Percentiles rank a stretch among this genome's conserved stretches.
Evolutionary conservation across 208 protist genomes (phyloP).

Genomic region (Leishmania braziliensis): DNA sequence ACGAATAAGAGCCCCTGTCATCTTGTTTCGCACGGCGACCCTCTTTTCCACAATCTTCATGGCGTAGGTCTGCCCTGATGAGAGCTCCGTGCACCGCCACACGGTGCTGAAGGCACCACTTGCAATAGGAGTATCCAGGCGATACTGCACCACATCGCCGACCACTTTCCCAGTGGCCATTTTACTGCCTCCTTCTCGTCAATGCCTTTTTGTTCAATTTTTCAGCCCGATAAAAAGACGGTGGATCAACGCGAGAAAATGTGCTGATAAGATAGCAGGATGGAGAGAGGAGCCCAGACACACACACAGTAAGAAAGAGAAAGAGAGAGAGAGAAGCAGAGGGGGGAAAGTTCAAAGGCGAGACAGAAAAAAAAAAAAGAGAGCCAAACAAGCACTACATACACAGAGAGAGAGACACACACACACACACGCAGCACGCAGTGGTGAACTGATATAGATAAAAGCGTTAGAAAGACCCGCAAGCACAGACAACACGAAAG

Average conservation of each 20-base stretch:
- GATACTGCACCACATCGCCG: conserved; percentile 58
- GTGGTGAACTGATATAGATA: not conserved
- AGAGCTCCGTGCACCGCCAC: conserved; percentile 65
- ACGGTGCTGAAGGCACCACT: conserved; percentile 84
- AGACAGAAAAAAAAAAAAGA: conserved; percentile 19
- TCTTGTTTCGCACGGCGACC: conserved; percentile 44
- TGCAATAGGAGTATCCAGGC: conserved; percentile 56
- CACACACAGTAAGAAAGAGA: not conserved
- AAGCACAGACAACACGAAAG: not conserved
- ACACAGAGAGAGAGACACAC: not conserved
- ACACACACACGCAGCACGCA: not conserved
- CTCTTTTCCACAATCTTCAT: conserved; percentile 73
- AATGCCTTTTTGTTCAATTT: not conserved
- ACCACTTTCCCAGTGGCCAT: conserved; percentile 66
- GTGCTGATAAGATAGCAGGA: not conserved
- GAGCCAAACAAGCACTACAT: not conserved
- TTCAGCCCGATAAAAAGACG: not conserved
- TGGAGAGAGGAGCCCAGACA: not conserved
- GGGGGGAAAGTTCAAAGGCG: not conserved
- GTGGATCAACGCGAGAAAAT: not conserved
- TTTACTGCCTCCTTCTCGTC: not conserved
- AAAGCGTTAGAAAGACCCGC: not conserved
- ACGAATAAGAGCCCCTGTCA: conserved; percentile 60
- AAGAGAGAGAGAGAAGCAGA: not conserved
- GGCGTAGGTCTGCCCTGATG: conserved; percentile 46